These are phyloP conservation scores for Coccomyxa sp. DNA, from an alignment of 139 green algal genomes.

Conservation along the genomic window DNA sequence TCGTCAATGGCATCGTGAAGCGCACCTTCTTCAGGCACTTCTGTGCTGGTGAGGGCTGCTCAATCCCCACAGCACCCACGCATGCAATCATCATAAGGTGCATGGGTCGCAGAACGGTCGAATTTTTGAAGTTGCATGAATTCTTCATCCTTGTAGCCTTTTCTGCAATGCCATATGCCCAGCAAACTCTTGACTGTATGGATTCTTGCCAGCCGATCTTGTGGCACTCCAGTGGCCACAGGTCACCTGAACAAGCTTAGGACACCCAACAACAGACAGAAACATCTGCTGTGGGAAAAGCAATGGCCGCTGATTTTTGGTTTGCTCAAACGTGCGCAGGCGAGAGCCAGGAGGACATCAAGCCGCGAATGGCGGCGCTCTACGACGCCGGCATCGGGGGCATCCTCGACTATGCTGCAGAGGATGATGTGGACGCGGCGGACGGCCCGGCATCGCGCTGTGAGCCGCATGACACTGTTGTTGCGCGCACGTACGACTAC, in stretches of 20 bases:
- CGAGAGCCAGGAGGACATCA: slow-evolving; percentile 46
- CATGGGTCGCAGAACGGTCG: too few relatives aligned
- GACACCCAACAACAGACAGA: too few relatives aligned
- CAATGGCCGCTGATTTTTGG: too few relatives aligned
- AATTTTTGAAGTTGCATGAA: not conserved
- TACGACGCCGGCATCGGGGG: slow-evolving; percentile 31
- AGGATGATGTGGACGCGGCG: slow-evolving; percentile 40
- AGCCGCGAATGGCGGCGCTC: slow-evolving; percentile 42
- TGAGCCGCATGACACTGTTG: not conserved
- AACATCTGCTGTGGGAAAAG: too few relatives aligned
- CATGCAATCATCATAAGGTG: not conserved
- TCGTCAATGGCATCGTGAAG: slow-evolving; percentile 53
- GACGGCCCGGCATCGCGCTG: slow-evolving; percentile 4
- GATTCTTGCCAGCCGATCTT: too few relatives aligned
- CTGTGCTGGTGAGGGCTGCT: slow-evolving; percentile 53
- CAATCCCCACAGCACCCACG: not conserved
- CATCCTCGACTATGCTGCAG: slow-evolving; percentile 64
- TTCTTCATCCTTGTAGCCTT: not conserved
- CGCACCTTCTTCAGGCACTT: slow-evolving; percentile 85
- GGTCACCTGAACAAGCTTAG: too few relatives aligned
- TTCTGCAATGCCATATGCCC: too few relatives aligned
- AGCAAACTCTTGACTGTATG: too few relatives aligned
- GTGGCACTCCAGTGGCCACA: too few relatives aligned
- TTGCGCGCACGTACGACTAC: slow-evolving; percentile 61
- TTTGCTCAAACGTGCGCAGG: slow-evolving; percentile 26